A percentile compares a stretch with the other conserved stretches of the same genome.
phyloP scores from a whole-genome alignment of 495 filamentous ascomycete genomes.

The Sphaerosporella brunnea region DNA sequence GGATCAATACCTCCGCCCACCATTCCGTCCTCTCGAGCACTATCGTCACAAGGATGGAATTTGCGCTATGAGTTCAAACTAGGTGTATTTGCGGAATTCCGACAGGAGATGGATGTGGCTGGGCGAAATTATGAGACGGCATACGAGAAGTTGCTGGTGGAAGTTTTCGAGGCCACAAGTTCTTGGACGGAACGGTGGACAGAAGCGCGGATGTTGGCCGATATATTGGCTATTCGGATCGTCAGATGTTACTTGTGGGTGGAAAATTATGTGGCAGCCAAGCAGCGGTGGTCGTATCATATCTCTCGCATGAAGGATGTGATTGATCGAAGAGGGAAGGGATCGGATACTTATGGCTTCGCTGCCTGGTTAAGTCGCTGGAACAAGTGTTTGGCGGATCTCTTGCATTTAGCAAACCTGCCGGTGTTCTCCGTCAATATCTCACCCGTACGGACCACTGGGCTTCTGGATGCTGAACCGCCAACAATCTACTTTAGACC shows the following conservation, averaged over 20 bases:
- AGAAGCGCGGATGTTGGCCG: slow-evolving; percentile 63
- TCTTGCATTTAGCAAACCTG: slow-evolving; percentile 13
- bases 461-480: slow-evolving; percentile 13
- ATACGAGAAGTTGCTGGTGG: slow-evolving; percentile 61
- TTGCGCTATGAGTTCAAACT: slow-evolving; percentile 86
- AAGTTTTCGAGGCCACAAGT: slow-evolving; percentile 71
- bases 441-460: neutral
- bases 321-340: slow-evolving; percentile 63
- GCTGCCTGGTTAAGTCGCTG: slow-evolving; percentile 18
- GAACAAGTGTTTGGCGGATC: slow-evolving; percentile 22
- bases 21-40: slow-evolving; percentile 60
- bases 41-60: slow-evolving; percentile 76
- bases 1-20: slow-evolving; percentile 60
- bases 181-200: slow-evolving; percentile 77
- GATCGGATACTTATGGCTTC: slow-evolving; percentile 33
- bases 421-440: slow-evolving; percentile 10
- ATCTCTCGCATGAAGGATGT: slow-evolving; percentile 51
- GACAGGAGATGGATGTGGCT: slow-evolving; percentile 76
- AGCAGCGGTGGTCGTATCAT: slow-evolving; percentile 58
- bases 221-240: slow-evolving; percentile 58
- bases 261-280: slow-evolving; percentile 53
- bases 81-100: slow-evolving; percentile 73
- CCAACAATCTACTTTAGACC: slow-evolving; percentile 38
- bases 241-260: slow-evolving; percentile 64
- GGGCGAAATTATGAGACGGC: slow-evolving; percentile 65